Evolutionary conservation across 2,329 filamentous ascomycete species (phyloP).

Genomic region (Penicillium janthinellum): DNA sequence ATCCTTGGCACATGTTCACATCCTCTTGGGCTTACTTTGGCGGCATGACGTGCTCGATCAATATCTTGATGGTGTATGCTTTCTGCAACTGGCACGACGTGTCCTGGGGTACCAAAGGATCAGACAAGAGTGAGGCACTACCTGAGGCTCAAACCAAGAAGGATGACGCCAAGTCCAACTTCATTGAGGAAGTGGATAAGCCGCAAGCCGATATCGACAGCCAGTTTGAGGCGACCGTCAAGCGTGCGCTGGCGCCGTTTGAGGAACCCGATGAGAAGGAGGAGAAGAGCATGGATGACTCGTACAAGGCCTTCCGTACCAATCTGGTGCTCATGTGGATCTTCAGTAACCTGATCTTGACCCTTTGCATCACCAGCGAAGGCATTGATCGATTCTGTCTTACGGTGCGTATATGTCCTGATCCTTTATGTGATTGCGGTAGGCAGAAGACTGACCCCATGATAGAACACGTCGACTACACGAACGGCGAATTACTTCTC

Average conservation of each 20-base stretch:
- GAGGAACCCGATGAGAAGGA: constrained; percentile 73
- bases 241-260: constrained; percentile 83
- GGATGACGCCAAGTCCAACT: constrained; percentile 78
- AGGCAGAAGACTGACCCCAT: constrained; percentile 51
- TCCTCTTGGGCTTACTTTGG: constrained; percentile 90
- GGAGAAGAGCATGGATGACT: constrained; percentile 87
- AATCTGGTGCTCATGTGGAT: constrained; percentile 89
- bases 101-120: constrained; percentile 98
- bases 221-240: constrained; percentile 92
- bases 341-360: constrained; percentile 84
- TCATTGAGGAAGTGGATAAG: constrained; percentile 93
- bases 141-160: constrained; percentile 86
- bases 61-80: constrained; percentile 97
- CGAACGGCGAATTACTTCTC: constrained; percentile 90
- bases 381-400: constrained; percentile 80
- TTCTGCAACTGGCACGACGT: constrained; percentile 99
- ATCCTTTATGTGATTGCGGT: neutral
- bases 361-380: constrained; percentile 83
- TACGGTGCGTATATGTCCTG: constrained; percentile 62
- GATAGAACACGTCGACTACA: constrained; percentile 54
- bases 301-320: constrained; percentile 98
- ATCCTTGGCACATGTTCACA: constrained; percentile 99
- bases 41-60: constrained; percentile 94
- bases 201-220: constrained; percentile 96
- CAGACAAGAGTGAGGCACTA: constrained; percentile 87